Evolutionary conservation across 805 yeast genomes (phyloP), one percentile per base, ranked within the genome.

Genomic region (Kodamaea jinghongensis): DNA sequence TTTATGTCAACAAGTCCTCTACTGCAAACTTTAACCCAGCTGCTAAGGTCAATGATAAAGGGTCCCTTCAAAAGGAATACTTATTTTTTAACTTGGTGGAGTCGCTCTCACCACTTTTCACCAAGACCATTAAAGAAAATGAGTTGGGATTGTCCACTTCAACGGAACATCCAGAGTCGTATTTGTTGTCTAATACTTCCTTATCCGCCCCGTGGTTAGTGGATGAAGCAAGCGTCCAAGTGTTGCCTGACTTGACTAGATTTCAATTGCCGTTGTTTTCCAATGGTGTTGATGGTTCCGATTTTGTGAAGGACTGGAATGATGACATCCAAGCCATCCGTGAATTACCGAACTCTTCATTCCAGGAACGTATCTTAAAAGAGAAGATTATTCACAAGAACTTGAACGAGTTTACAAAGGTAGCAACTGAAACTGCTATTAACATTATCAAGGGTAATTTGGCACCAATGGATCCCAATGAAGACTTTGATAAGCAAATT

Each of bases 311-410:
- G 52, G 96, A 91, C 52, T 90, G 95, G 86, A 89, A 89, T 59
- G 96, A 85, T 49, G 97, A 93, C 51, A 80, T 80, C 55, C 98
- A 93, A 67, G 73, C 87, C 2, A 73, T 87, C 34, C 77, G 79
- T 46, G 96, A 89, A 48, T 71, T 88, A 45, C 79, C 88, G 23
- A 67, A 71, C 26, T 55, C 70, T 2, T 60, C 75, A 16, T 61
- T 87, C 39, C 76, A 76, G 39, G 89, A 86, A 45, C 75, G 90
- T 46, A 70, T 88, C 35, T 65, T 81, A 34, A 76, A 90, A 50
- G 99, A 93, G 56, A 79, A 82, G 49, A 62, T 88, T 38, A 65
- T 88, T 42, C 79, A 79, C 57, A 83, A 83, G 55, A 73, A 82
- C 17, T 72, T 84, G 34, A 79, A 75, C 51, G 96, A 87, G 34